Percentiles rank a stretch among this genome's conserved stretches.
These are phyloP conservation scores for Amanita rimosa DNA, from an alignment of 768 basidiomycete species.

Conservation along the genomic window DNA sequence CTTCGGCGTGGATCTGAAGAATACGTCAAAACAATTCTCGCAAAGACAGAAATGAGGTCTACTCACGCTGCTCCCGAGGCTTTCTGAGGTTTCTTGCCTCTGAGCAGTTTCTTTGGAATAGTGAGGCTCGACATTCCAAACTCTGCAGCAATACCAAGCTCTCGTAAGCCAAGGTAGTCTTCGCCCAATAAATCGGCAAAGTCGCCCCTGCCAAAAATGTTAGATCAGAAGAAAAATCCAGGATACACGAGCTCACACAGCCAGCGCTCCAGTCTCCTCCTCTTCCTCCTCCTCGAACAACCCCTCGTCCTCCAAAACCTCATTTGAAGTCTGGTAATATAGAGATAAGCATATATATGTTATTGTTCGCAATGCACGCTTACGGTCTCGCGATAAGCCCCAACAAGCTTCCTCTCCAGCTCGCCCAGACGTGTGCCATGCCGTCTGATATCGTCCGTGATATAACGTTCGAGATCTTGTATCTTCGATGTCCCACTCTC, in stretches of 20 bases:
- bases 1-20: conserved; percentile 43
- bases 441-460: conserved; percentile 80
- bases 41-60: conserved; percentile 16
- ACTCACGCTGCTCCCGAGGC: conserved; percentile 32
- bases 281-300: conserved; percentile 40
- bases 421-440: conserved; percentile 70
- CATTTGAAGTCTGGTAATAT: conserved; percentile 23
- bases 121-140: conserved; percentile 67
- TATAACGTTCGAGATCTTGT: conserved; percentile 74
- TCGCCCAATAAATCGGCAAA: conserved; percentile 84
- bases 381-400: conserved; percentile 75
- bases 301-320: conserved; percentile 38
- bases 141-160: conserved; percentile 81
- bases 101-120: conserved; percentile 70
- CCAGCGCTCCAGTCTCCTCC: conserved; percentile 29
- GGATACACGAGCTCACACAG: conserved; percentile 17
- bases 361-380: conserved; percentile 16
- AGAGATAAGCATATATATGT: conserved; percentile 3
- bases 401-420: conserved; percentile 76
- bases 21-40: background rate
- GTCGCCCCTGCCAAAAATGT: conserved; percentile 44
- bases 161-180: conserved; percentile 85
- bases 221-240: background rate
- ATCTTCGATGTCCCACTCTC: conserved; percentile 78
- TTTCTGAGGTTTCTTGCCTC: conserved; percentile 41